These are phyloP conservation scores for Trichoderma sp. DNA, from an alignment of 2,329 filamentous ascomycete genomes.

Conservation along the genomic window DNA sequence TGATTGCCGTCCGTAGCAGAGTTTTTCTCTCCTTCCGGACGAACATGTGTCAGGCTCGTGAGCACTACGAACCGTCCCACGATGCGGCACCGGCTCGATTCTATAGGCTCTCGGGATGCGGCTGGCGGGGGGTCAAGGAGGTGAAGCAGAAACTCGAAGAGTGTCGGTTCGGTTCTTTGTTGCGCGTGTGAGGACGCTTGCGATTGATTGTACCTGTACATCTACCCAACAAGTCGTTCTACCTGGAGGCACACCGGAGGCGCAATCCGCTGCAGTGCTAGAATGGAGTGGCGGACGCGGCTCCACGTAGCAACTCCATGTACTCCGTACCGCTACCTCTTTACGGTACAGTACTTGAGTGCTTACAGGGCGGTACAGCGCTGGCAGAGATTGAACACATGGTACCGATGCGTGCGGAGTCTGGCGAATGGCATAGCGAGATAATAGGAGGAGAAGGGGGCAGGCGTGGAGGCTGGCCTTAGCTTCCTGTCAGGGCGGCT, in stretches of 20 bases:
- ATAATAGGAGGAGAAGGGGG: not conserved
- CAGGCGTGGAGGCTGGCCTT: not conserved
- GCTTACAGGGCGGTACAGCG: not conserved
- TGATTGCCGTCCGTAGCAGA: not conserved
- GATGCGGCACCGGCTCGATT: not conserved
- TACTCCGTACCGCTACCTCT: not conserved
- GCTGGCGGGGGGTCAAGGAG: not conserved
- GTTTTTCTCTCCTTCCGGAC: not conserved
- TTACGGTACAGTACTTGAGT: not conserved
- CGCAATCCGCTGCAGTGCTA: not conserved
- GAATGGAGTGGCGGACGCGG: not conserved
- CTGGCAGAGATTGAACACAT: conserved; percentile 10
- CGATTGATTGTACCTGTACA: not conserved
- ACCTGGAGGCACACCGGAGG: too few relatives aligned
- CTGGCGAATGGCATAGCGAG: not conserved
- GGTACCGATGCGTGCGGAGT: conserved; percentile 7
- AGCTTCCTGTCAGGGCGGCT: conserved; percentile 18
- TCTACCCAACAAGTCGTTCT: too few relatives aligned
- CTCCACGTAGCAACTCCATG: not conserved
- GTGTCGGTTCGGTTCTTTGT: not conserved
- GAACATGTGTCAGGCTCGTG: not conserved
- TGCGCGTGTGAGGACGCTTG: not conserved
- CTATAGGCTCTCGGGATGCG: not conserved
- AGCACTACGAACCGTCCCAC: not conserved
- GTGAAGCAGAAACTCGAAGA: not conserved